Evolutionary conservation across 129 eudicot genomes (phyloP).

Genomic region (Artemisia tridentata): DNA sequence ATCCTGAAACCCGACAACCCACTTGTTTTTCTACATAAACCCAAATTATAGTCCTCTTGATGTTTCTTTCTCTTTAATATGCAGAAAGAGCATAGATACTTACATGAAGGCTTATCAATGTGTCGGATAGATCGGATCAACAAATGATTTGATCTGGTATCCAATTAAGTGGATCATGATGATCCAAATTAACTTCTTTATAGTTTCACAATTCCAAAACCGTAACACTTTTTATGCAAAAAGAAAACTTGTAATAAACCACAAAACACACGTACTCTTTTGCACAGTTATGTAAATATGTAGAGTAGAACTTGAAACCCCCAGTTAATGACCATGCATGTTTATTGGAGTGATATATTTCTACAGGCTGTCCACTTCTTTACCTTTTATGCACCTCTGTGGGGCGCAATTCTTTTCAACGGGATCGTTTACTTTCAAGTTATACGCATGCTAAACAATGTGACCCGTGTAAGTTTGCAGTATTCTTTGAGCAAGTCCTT

Average conservation of each 20-base stretch:
- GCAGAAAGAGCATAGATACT: too few species aligned
- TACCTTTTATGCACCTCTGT: conserved; percentile 92
- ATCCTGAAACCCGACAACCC: too few species aligned
- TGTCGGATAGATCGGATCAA: not conserved
- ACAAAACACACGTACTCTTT: too few species aligned
- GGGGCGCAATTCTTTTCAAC: conserved; percentile 98
- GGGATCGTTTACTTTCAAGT: conserved; percentile 97
- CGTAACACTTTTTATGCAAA: too few species aligned
- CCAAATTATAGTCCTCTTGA: too few species aligned
- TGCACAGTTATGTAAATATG: too few species aligned
- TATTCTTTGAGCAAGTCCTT: conserved; percentile 12
- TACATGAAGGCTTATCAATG: not conserved
- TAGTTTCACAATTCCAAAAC: not conserved
- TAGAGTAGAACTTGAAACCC: conserved; percentile 17
- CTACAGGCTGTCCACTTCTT: conserved; percentile 84
- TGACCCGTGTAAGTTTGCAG: conserved; percentile 72
- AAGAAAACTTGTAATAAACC: too few species aligned
- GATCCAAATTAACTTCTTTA: not conserved
- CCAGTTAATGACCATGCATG: conserved; percentile 9
- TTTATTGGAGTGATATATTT: conserved; percentile 7
- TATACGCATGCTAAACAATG: conserved; percentile 95
- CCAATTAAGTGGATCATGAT: not conserved
- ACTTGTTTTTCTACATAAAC: too few species aligned
- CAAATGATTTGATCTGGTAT: not conserved
- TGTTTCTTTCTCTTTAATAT: too few species aligned